Conservation (phyloP, 257 asterid genomes). For the Capsicum baccatum region DNA sequence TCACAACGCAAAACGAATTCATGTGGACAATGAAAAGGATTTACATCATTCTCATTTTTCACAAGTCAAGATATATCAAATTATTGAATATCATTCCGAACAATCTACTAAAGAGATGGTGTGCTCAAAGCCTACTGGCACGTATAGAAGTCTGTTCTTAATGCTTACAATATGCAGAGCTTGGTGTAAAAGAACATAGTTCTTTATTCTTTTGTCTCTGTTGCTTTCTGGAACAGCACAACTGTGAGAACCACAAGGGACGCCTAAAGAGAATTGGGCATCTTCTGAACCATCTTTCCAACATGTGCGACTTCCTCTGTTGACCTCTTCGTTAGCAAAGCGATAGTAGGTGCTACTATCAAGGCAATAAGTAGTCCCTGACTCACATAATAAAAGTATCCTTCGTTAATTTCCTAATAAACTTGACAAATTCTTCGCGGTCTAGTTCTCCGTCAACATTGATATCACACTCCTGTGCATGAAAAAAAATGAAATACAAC, state of each 20-base stretch:
- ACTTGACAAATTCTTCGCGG: slow-evolving; percentile 70
- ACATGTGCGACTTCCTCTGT: slow-evolving; percentile 81
- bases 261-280: slow-evolving; percentile 77
- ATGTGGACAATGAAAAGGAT: background rate
- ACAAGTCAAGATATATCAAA: background rate
- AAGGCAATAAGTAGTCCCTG: slow-evolving; percentile 71
- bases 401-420: slow-evolving; percentile 61
- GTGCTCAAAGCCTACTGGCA: background rate
- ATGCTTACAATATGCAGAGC: background rate
- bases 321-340: slow-evolving; percentile 71
- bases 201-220: slow-evolving; percentile 31
- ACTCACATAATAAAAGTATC: slow-evolving; percentile 71
- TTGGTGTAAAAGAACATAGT: background rate
- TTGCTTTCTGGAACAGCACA: slow-evolving; percentile 64
- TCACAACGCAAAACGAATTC: background rate
- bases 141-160: background rate
- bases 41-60: background rate
- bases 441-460: slow-evolving; percentile 77
- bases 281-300: slow-evolving; percentile 77
- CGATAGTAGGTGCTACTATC: slow-evolving; percentile 83
- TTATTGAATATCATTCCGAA: background rate
- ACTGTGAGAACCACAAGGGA: slow-evolving; percentile 71
- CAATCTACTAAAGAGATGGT: background rate
- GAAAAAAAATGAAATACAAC: background rate
- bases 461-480: slow-evolving; percentile 70